Percentiles rank a stretch among this genome's conserved stretches.
These are phyloP conservation scores for Hyaloscypha bicolor DNA, from an alignment of 495 filamentous ascomycete genomes.

Conservation along the genomic window DNA sequence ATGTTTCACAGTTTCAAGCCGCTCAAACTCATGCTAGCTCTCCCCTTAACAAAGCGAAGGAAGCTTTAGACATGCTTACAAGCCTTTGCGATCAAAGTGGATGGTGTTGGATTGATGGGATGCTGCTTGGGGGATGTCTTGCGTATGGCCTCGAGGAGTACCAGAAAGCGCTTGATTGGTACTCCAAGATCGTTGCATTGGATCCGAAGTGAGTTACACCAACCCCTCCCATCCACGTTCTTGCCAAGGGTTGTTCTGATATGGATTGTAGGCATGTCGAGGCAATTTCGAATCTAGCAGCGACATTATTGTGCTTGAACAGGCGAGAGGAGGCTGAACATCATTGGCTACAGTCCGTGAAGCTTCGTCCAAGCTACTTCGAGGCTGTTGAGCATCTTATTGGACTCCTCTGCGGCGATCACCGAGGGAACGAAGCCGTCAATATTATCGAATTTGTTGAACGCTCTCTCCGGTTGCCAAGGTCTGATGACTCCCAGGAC, in stretches of 20 bases:
- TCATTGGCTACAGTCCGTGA: constrained; percentile 84
- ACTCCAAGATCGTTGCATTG: constrained; percentile 77
- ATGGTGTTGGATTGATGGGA: constrained; percentile 95
- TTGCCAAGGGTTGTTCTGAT: neutral
- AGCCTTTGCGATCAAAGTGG: constrained; percentile 82
- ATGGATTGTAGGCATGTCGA: constrained; percentile 74
- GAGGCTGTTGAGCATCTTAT: constrained; percentile 97
- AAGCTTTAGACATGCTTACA: constrained; percentile 77
- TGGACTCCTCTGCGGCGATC: constrained; percentile 79
- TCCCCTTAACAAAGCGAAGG: constrained; percentile 44
- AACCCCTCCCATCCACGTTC: neutral
- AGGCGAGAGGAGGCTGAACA: constrained; percentile 82
- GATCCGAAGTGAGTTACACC: constrained; percentile 67
- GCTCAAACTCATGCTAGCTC: constrained; percentile 8
- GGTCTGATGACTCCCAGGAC: constrained; percentile 30
- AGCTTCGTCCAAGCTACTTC: constrained; percentile 83
- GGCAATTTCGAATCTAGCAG: constrained; percentile 91
- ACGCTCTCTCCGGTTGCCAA: constrained; percentile 60
- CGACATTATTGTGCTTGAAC: constrained; percentile 81
- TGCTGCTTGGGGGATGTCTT: constrained; percentile 89
- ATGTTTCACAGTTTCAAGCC: constrained; percentile 26
- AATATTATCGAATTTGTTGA: constrained; percentile 91
- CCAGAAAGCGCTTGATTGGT: constrained; percentile 85
- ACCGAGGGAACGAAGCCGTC: constrained; percentile 83
- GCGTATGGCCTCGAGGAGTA: constrained; percentile 92